Conservation (phyloP, 345 rosid genomes). For the Salix udensis region DNA sequence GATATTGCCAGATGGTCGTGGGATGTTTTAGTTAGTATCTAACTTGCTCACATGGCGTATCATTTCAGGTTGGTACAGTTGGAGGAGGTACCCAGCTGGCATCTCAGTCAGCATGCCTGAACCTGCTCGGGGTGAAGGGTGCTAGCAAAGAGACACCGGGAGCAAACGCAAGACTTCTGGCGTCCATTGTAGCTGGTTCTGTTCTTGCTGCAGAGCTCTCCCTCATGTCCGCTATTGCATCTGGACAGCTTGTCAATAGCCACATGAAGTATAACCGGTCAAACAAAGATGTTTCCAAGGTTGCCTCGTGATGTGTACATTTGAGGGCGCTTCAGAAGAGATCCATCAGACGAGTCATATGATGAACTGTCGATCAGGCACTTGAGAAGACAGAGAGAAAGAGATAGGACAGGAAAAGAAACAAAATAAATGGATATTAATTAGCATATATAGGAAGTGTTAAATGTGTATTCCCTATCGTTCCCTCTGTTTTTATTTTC, state of each 20-base stretch:
- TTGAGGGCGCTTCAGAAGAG: not conserved
- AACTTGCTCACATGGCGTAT: not conserved
- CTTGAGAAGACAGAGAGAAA: not conserved
- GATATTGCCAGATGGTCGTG: too few relatives aligned
- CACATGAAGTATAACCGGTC: slow-evolving; percentile 46
- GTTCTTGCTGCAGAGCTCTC: slow-evolving; percentile 60
- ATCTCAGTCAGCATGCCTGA: slow-evolving; percentile 56
- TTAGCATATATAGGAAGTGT: not conserved
- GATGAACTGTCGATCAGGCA: not conserved
- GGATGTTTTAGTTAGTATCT: not conserved
- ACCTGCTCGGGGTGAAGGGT: slow-evolving; percentile 54
- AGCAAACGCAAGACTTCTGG: slow-evolving; percentile 40
- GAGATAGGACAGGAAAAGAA: not conserved
- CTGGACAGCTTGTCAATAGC: slow-evolving; percentile 39
- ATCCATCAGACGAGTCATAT: not conserved
- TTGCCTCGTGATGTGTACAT: not conserved
- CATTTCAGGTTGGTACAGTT: slow-evolving; percentile 46
- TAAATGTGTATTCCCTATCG: not conserved
- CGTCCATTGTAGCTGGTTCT: slow-evolving; percentile 45
- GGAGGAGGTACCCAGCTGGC: slow-evolving; percentile 58
- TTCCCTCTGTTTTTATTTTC: not conserved
- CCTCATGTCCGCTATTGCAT: slow-evolving; percentile 45
- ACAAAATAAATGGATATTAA: not conserved
- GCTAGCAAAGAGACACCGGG: slow-evolving; percentile 43
- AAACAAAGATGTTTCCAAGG: slow-evolving; percentile 16